Evolutionary conservation across 768 basidiomycete genomes (phyloP).

Genomic region (Leccinum broughii): DNA sequence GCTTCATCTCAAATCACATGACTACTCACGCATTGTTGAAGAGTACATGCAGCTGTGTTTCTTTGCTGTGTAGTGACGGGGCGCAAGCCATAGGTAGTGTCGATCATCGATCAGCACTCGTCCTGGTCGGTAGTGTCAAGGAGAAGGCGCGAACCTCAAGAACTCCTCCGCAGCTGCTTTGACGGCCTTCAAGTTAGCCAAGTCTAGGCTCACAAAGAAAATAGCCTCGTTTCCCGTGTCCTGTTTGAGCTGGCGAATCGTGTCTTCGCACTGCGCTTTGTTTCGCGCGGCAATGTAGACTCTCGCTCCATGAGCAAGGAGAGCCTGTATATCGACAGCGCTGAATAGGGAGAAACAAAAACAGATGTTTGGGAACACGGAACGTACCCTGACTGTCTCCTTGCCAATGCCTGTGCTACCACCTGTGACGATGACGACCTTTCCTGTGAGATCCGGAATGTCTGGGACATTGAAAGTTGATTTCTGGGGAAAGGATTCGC

Average conservation of each 20-base stretch:
- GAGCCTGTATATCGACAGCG: constrained; percentile 11
- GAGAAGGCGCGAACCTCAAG: constrained; percentile 13
- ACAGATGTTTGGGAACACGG: not conserved
- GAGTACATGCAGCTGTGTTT: constrained; percentile 46
- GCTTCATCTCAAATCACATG: constrained; percentile 23
- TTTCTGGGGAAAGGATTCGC: constrained; percentile 21
- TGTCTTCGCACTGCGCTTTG: constrained; percentile 24
- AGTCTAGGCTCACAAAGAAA: constrained; percentile 37
- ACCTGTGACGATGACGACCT: constrained; percentile 38
- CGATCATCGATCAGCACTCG: not conserved
- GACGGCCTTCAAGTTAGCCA: constrained; percentile 36
- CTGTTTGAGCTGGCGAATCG: constrained; percentile 33
- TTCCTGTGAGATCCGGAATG: constrained; percentile 36
- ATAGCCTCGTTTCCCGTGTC: constrained; percentile 33
- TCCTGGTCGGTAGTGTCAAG: not conserved
- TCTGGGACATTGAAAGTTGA: constrained; percentile 31
- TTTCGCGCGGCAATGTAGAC: constrained; percentile 39
- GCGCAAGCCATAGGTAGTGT: not conserved
- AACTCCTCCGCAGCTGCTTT: constrained; percentile 38
- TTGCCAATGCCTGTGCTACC: constrained; percentile 34
- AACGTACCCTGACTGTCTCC: constrained; percentile 20
- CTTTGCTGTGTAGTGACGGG: constrained; percentile 34
- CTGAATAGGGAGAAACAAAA: not conserved
- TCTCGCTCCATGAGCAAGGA: constrained; percentile 34
- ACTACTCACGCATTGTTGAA: constrained; percentile 50